Base-by-base conservation (phyloP, 2,329 filamentous ascomycete genomes). In the Apiospora koreana region DNA sequence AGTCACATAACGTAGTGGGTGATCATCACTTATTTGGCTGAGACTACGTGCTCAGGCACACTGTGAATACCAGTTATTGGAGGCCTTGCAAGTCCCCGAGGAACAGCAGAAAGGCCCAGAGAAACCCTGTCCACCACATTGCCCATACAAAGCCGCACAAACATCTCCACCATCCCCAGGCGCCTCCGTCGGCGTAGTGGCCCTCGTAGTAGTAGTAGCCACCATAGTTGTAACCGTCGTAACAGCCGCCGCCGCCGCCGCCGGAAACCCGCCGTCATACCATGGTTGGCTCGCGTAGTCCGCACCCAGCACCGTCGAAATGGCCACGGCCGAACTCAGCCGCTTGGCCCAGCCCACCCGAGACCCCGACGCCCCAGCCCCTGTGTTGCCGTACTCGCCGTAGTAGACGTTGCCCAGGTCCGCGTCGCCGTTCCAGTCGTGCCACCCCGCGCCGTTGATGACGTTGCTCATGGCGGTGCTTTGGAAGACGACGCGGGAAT, bases 361-460 rank as follows among this genome's bases (percentile, higher is more conserved):
- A 0, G 81, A 83, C 0, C 88, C 88, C 2, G 89, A 78, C 1
- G 89, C 82, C 2, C 90, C 90, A 42, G 80, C 76, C 1, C 90
- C 90, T 1, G 83, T 84, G 78, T 92, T 92, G 25, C 74, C 79
- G 75, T 86, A 91, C 81, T 92, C 90, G 12, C 80, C 87, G 72
- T 87, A 91, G 35, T 81, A 78, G 1, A 91, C 86, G 58, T 87
- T 80, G 43, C 81, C 82, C 1, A 87, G 89, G 45, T 84, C 82
- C n/a, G 82, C 76, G 58, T 85, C 81, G 2, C 80, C 81, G 70
- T 84, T 84, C 90, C 90, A 92, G 38, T 81, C 76, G 2, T 74
- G 77, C 89, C 90, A 92, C 0, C 90, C 90, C 0, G 85, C 85
- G 1, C 82, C 71, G 74, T 91, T 90, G 75, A 92, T 85, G 25